These are phyloP conservation scores for Aspergillus costaricaensis DNA, from an alignment of 2,329 filamentous ascomycete genomes.

Conservation along the genomic window DNA sequence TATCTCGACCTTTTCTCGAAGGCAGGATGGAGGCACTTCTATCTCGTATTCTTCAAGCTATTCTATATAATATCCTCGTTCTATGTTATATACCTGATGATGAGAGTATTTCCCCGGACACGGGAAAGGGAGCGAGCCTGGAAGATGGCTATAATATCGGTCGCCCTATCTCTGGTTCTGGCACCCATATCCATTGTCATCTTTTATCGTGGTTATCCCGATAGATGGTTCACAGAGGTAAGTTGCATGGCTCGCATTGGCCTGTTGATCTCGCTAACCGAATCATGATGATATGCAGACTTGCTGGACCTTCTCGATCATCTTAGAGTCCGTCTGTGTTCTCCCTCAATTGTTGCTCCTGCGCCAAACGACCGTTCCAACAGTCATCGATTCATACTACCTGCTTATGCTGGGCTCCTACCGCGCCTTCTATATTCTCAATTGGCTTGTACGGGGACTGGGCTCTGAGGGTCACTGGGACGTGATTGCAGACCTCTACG, in stretches of 20 bases:
- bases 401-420: conserved; percentile 85
- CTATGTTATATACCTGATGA: conserved; percentile 87
- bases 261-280: background rate
- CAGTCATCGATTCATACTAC: conserved; percentile 96
- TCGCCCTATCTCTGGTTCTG: conserved; percentile 65
- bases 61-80: conserved; percentile 83
- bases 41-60: conserved; percentile 83
- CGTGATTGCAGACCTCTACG: conserved; percentile 77
- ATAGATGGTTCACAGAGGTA: conserved; percentile 44
- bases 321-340: conserved; percentile 87
- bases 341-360: conserved; percentile 89
- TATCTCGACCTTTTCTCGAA: conserved; percentile 77
- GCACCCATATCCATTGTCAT: conserved; percentile 74
- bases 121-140: conserved; percentile 89
- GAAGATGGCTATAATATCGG: conserved; percentile 75
- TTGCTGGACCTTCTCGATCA: conserved; percentile 84
- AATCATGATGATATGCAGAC: conserved; percentile 53
- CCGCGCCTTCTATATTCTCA: conserved; percentile 83
- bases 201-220: conserved; percentile 58
- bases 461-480: conserved; percentile 62
- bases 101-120: conserved; percentile 81
- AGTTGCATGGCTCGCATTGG: conserved; percentile 10
- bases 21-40: conserved; percentile 46
- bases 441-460: conserved; percentile 78
- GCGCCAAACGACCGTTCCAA: conserved; percentile 91